These are phyloP conservation scores for Selenicereus undatus DNA, from an alignment of 148 eudicot genomes.

Conservation along the genomic window DNA sequence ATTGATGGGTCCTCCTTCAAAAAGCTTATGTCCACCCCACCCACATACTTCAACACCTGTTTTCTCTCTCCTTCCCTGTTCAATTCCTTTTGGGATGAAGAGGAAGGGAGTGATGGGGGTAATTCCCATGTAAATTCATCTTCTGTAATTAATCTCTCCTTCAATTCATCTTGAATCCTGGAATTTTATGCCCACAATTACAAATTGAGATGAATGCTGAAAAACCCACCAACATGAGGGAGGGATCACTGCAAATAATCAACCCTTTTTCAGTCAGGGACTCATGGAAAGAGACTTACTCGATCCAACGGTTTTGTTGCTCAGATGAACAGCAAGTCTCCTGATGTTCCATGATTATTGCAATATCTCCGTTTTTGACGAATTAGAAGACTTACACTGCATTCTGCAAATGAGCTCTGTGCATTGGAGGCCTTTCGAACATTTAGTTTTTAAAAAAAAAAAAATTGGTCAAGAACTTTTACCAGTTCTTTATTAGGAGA, in stretches of 20 bases:
- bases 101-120: conserved; percentile 18
- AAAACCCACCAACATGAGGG: background rate
- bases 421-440: background rate
- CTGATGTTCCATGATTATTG: conserved; percentile 20
- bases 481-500: background rate
- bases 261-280: no score
- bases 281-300: conserved; percentile 22
- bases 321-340: conserved; percentile 15
- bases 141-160: conserved; percentile 21
- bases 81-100: background rate
- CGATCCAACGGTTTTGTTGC: conserved; percentile 29
- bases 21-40: conserved; percentile 95
- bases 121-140: conserved; percentile 36
- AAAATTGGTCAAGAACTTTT: no score
- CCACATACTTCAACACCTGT: conserved; percentile 62
- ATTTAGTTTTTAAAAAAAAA: no score
- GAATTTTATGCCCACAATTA: background rate
- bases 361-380: background rate
- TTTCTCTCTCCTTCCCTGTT: conserved; percentile 21
- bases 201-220: background rate
- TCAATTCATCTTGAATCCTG: conserved; percentile 46
- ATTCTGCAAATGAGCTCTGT: background rate
- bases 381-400: background rate
- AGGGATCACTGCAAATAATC: background rate
- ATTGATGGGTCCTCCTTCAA: conserved; percentile 61